These are phyloP conservation scores for Juglanconis oblonga DNA, from an alignment of 2,329 filamentous ascomycete genomes.

Conservation along the genomic window DNA sequence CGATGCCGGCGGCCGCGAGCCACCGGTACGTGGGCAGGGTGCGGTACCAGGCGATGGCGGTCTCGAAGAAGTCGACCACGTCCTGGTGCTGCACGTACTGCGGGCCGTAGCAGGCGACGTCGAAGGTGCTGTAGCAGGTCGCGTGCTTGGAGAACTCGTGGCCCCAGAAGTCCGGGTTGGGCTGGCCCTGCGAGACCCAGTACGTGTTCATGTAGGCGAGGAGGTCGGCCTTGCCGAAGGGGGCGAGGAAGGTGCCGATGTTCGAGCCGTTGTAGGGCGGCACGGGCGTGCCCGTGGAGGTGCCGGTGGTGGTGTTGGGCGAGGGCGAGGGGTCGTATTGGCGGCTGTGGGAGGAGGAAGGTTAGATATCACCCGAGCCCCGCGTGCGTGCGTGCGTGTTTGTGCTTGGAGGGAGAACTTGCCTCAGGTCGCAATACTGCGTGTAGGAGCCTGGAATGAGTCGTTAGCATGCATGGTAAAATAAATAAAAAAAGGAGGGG, in stretches of 20 bases:
- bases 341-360: slow-evolving; percentile 33
- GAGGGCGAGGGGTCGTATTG: slow-evolving; percentile 62
- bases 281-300: slow-evolving; percentile 49
- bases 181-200: slow-evolving; percentile 58
- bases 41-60: slow-evolving; percentile 55
- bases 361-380: slow-evolving; percentile 1
- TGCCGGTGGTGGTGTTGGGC: slow-evolving; percentile 62
- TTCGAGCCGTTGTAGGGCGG: slow-evolving; percentile 55
- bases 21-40: slow-evolving; percentile 58
- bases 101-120: slow-evolving; percentile 62
- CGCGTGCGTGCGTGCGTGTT: too few species aligned
- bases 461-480: neutral
- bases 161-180: slow-evolving; percentile 61
- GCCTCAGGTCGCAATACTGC: slow-evolving; percentile 62
- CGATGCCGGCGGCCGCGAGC: slow-evolving; percentile 53
- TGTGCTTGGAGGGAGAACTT: neutral
- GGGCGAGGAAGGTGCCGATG: slow-evolving; percentile 56
- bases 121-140: slow-evolving; percentile 66
- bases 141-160: slow-evolving; percentile 69
- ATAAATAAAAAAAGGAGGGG: neutral
- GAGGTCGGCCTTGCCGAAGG: slow-evolving; percentile 57
- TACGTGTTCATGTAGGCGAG: slow-evolving; percentile 64
- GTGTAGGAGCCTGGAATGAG: slow-evolving; percentile 55
- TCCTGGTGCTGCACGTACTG: slow-evolving; percentile 54
- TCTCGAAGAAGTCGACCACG: slow-evolving; percentile 62